Percentiles rank a stretch among this genome's conserved stretches.
These are phyloP conservation scores for Clarireedia sp. DNA, from an alignment of 2,329 filamentous ascomycete genomes.

Conservation along the genomic window DNA sequence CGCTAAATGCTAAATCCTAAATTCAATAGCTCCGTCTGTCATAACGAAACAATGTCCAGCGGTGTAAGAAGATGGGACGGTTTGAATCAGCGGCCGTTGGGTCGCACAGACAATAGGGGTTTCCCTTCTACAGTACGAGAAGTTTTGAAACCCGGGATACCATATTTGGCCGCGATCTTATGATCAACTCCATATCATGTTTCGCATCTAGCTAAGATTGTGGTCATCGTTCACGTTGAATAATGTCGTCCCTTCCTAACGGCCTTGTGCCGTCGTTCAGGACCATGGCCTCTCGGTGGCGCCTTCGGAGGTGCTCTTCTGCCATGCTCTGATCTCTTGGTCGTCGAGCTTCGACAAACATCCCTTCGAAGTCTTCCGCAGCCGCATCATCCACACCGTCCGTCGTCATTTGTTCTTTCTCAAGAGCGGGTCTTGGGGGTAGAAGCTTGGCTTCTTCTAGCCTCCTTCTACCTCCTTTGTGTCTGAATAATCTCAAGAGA, in stretches of 20 bases:
- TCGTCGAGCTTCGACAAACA: conserved; percentile 27
- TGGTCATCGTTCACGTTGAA: conserved; percentile 40
- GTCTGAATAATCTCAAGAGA: conserved; percentile 33
- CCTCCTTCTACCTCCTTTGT: conserved; percentile 20
- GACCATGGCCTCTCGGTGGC: conserved; percentile 83
- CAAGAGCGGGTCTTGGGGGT: conserved; percentile 7
- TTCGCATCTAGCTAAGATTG: background rate
- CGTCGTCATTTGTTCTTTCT: conserved; percentile 31
- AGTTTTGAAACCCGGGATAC: too few species aligned
- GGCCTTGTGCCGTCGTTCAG: conserved; percentile 77
- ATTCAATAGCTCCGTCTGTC: too few species aligned
- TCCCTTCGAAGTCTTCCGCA: conserved; percentile 28
- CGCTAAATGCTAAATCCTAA: too few species aligned
- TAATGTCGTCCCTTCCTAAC: conserved; percentile 68
- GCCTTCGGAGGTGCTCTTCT: conserved; percentile 65
- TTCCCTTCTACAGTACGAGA: too few species aligned
- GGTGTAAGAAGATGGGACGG: too few species aligned
- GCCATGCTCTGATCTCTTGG: conserved; percentile 48
- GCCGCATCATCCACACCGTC: conserved; percentile 44
- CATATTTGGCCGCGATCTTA: too few species aligned
- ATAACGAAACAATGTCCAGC: too few species aligned
- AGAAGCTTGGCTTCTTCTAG: conserved; percentile 26
- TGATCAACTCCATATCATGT: too few species aligned
- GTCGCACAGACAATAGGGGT: too few species aligned
- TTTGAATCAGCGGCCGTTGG: too few species aligned